Evolutionary conservation across 1,284 basidiomycete species (phyloP), one percentile per base, ranked within the genome.

Genomic region (Porogramme epimiltina): DNA sequence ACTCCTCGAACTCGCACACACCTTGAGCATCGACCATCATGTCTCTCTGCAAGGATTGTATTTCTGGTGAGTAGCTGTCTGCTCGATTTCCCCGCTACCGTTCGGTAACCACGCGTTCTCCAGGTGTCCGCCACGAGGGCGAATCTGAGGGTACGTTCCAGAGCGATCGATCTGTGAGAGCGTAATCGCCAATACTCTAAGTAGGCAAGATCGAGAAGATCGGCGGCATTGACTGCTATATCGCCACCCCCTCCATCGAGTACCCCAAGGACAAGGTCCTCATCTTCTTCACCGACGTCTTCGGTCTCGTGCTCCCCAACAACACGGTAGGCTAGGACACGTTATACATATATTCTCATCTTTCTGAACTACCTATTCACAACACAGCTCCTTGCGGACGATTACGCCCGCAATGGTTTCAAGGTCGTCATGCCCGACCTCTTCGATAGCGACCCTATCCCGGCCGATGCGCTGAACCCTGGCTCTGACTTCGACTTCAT

Each of bases 321-420:
- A 69, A 69, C 61, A 62, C 68, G 59, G 74, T 74, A 47, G 45
- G 52, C 34, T 9, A 19, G 34, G 5, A 37, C 16, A 9, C 9
- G 13, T 19, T 23, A 18, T 6, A 24, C 42, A 2, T 6, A 13
- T 23, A 10, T 24, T 39, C 34, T 18, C 33, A 33, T 24, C n/a
- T 23, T 31, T 13, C 28, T 31, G 8, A 31, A 6, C 6, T 31
- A 31, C 8, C 28, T 6, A 31, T 8, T 31, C 28, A 6, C 28
- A 25, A 19, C 31, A 11, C 51, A 73, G 72, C 65, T 74, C 16
- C 62, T 75, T 44, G 77, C 74, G 25, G 81, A 83, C 60, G 77
- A 77, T 59, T 83, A 75, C 62, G 81, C 81, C n/a, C 71, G 69
- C 34, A 76, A 79, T 59, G 80, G 80, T 25, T 77, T 75, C 66